Conservation (phyloP, 106 monocot genomes). For the Allium sativum region DNA sequence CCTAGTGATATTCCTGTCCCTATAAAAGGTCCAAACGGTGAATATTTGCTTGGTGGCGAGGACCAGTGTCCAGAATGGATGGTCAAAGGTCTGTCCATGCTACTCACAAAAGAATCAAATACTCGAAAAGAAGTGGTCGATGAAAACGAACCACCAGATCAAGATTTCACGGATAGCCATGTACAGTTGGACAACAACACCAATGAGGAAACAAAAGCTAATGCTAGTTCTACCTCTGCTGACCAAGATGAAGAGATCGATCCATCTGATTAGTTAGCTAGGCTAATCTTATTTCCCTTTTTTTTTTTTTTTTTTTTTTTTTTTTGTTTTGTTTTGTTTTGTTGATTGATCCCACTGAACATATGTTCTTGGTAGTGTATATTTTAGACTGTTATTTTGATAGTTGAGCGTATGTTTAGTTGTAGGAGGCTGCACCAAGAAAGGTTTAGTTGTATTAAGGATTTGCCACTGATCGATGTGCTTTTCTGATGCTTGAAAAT, state of each 20-base stretch:
- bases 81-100: slow-evolving; percentile 18
- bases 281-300: no score
- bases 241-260: slow-evolving; percentile 79
- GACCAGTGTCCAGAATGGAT: slow-evolving; percentile 64
- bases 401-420: no score
- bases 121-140: slow-evolving; percentile 18
- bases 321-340: no score
- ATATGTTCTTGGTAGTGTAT: no score
- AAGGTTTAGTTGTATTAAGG: no score
- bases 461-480: no score
- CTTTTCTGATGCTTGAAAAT: no score
- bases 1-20: slow-evolving; percentile 1
- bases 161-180: slow-evolving; percentile 31
- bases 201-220: slow-evolving; percentile 25
- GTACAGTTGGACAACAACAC: slow-evolving; percentile 17
- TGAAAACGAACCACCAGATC: slow-evolving; percentile 38
- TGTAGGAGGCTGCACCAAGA: no score
- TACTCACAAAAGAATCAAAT: slow-evolving; percentile 2
- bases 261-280: slow-evolving; percentile 50
- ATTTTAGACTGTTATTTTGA: no score
- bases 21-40: slow-evolving; percentile 16
- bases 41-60: slow-evolving; percentile 29
- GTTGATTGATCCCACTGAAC: no score
- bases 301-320: no score
- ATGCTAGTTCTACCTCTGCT: slow-evolving; percentile 8